These are phyloP conservation scores for Phytopythium ostracodes DNA, from an alignment of 352 stramenopile genomes.

Conservation along the genomic window DNA sequence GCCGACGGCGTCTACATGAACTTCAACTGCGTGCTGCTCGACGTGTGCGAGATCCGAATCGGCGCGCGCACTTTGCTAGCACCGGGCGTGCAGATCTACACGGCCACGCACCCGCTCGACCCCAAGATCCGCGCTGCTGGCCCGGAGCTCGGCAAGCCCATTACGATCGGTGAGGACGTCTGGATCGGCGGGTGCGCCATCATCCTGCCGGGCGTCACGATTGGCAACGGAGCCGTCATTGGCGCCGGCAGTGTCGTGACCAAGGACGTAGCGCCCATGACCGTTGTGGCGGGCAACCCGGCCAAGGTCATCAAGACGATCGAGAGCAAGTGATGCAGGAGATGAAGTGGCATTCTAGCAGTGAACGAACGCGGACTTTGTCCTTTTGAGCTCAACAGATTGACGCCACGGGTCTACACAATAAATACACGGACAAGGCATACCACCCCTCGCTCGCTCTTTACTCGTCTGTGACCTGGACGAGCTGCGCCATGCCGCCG, in stretches of 20 bases:
- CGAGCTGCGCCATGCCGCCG: constrained; percentile 72
- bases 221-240: constrained; percentile 59
- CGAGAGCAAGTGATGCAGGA: constrained; percentile 13
- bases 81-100: constrained; percentile 76
- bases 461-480: constrained; percentile 22
- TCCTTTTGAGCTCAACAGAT: too few species aligned
- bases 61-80: constrained; percentile 70
- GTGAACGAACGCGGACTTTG: too few species aligned
- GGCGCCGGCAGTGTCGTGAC: constrained; percentile 79
- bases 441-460: not conserved
- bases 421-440: not conserved
- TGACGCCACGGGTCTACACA: too few species aligned
- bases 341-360: not conserved
- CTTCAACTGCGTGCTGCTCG: constrained; percentile 85
- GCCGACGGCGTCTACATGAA: constrained; percentile 85
- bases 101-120: constrained; percentile 72
- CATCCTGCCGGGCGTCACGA: constrained; percentile 62
- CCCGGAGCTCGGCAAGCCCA: constrained; percentile 55
- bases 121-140: constrained; percentile 31
- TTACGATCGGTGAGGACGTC: constrained; percentile 78
- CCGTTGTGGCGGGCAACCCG: constrained; percentile 64
- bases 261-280: constrained; percentile 60
- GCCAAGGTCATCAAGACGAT: constrained; percentile 74
- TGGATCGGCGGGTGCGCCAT: constrained; percentile 80
- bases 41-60: constrained; percentile 76